Percentiles rank a stretch among this genome's conserved stretches.
phyloP scores from a whole-genome alignment of 2,329 filamentous ascomycete genomes.

The Neophaeococcomyces aloes region DNA sequence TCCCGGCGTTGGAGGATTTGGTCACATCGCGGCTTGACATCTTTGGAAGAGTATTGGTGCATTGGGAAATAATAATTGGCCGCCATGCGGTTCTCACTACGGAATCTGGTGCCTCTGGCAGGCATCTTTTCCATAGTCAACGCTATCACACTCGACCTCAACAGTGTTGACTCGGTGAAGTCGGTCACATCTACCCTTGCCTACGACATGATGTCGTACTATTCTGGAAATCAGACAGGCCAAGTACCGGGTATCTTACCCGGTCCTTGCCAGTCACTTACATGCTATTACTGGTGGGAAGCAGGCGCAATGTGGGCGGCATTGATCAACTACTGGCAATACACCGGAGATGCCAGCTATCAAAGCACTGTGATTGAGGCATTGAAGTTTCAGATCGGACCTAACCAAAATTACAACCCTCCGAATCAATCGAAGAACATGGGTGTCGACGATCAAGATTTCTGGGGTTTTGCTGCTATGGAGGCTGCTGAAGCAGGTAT shows the following conservation, averaged over 20 bases:
- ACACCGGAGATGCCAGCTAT: slow-evolving; percentile 32
- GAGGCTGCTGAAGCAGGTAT: slow-evolving; percentile 29
- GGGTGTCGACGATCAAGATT: slow-evolving; percentile 24
- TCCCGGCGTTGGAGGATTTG: no score
- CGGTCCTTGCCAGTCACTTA: slow-evolving; percentile 18
- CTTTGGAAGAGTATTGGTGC: background rate
- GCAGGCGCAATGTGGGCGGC: slow-evolving; percentile 28
- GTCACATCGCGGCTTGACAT: background rate
- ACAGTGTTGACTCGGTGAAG: slow-evolving; percentile 26
- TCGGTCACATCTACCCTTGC: slow-evolving; percentile 25
- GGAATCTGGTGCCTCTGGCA: slow-evolving; percentile 13
- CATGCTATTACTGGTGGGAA: slow-evolving; percentile 31
- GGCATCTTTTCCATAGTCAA: slow-evolving; percentile 14
- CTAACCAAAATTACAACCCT: slow-evolving; percentile 32
- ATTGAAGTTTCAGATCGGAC: slow-evolving; percentile 31
- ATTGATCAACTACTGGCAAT: slow-evolving; percentile 35
- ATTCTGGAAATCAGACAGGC: slow-evolving; percentile 26
- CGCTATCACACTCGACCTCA: slow-evolving; percentile 14
- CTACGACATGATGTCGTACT: slow-evolving; percentile 27
- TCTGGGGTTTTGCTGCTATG: slow-evolving; percentile 31
- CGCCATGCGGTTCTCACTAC: slow-evolving; percentile 3
- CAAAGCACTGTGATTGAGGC: slow-evolving; percentile 31
- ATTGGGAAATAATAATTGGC: background rate
- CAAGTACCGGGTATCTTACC: slow-evolving; percentile 26
- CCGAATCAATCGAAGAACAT: slow-evolving; percentile 33